Conservation (phyloP, 2,329 filamentous ascomycete species). For the Pyrenochaeta sp. region DNA sequence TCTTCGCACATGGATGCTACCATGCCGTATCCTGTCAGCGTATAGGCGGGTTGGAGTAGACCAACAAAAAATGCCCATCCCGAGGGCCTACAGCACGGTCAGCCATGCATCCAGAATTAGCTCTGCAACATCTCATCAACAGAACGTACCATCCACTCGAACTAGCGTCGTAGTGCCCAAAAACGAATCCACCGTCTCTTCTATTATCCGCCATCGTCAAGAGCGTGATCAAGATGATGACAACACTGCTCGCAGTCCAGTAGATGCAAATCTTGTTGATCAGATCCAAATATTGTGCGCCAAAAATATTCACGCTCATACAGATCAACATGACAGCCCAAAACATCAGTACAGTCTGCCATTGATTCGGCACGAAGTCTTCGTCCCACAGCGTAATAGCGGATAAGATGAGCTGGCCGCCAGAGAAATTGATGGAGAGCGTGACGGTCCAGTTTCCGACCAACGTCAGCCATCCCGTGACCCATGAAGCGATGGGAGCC, state of each 20-base stretch:
- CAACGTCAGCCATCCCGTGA: constrained; percentile 75
- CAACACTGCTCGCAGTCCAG: constrained; percentile 72
- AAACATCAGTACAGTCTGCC: constrained; percentile 76
- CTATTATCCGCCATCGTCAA: constrained; percentile 67
- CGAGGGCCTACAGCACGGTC: constrained; percentile 55
- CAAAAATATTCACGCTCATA: constrained; percentile 71
- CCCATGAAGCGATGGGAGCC: constrained; percentile 72
- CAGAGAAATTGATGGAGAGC: constrained; percentile 72
- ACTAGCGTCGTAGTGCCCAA: constrained; percentile 72
- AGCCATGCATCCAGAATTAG: background rate
- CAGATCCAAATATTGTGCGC: constrained; percentile 68
- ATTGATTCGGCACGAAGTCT: constrained; percentile 71
- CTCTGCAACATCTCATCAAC: background rate
- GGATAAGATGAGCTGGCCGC: constrained; percentile 68
- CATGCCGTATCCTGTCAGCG: constrained; percentile 73
- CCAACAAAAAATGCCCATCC: constrained; percentile 80
- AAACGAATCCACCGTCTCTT: constrained; percentile 70
- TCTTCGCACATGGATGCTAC: constrained; percentile 77
- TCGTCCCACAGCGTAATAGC: constrained; percentile 76
- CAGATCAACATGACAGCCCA: constrained; percentile 75
- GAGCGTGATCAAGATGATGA: constrained; percentile 74
- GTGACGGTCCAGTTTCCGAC: constrained; percentile 78
- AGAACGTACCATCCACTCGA: constrained; percentile 66
- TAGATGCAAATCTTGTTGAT: constrained; percentile 79
- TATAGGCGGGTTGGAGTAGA: constrained; percentile 70